A percentile compares a stretch with the other conserved stretches of the same genome.
phyloP scores from a whole-genome alignment of 495 filamentous ascomycete species.

The Xylaria intraflava region DNA sequence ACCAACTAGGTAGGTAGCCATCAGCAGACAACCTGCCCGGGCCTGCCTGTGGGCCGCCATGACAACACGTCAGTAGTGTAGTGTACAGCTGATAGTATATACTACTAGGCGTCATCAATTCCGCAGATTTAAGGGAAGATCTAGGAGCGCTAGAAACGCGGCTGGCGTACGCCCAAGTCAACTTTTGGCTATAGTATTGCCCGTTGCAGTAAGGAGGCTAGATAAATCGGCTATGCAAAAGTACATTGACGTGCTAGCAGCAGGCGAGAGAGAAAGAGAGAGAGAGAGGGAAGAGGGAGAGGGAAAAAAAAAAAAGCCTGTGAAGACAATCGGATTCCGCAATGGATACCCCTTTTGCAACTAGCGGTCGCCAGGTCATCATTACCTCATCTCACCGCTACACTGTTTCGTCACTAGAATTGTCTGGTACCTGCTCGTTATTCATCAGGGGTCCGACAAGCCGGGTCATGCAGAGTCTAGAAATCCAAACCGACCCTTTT shows the following conservation, averaged over 20 bases:
- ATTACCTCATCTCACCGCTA: constrained; percentile 11
- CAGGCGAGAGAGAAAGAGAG: too few species aligned
- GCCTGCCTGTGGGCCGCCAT: constrained; percentile 18
- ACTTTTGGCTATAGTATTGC: not conserved
- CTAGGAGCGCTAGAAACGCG: not conserved
- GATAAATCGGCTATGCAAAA: not conserved
- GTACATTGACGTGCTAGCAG: not conserved
- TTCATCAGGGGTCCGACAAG: constrained; percentile 10
- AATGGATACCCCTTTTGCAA: constrained; percentile 8
- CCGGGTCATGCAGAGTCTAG: constrained; percentile 3
- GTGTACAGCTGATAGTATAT: not conserved
- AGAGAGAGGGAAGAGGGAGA: not conserved
- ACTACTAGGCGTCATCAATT: not conserved
- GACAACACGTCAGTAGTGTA: constrained; percentile 19
- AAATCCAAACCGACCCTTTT: not conserved
- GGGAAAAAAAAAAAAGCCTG: too few species aligned
- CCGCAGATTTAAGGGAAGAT: not conserved
- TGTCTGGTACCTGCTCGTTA: constrained; percentile 1
- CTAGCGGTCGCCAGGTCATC: constrained; percentile 10
- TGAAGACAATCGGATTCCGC: constrained; percentile 4
- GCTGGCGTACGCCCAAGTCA: too few species aligned
- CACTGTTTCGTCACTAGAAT: constrained; percentile 3
- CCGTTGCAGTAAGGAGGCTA: not conserved
- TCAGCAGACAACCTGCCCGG: constrained; percentile 15
- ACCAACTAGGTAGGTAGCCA: constrained; percentile 19